Evolutionary conservation across 2,329 filamentous ascomycete species (phyloP).

Genomic region (Trichoderma sp.): DNA sequence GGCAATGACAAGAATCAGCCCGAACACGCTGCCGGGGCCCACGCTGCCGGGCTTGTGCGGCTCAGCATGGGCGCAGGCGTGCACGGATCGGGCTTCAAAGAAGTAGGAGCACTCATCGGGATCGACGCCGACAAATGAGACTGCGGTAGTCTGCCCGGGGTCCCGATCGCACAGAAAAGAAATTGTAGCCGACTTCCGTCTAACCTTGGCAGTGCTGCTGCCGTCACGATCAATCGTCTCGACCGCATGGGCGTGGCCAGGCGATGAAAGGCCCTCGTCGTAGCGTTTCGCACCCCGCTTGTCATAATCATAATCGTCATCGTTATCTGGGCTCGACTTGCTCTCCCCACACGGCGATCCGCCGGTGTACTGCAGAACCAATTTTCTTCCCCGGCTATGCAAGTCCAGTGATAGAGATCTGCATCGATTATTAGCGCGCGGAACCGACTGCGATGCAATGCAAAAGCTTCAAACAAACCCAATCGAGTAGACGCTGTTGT

Average conservation of each 20-base stretch:
- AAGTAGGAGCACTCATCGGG: slow-evolving; percentile 93
- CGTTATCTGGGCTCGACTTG: slow-evolving; percentile 32
- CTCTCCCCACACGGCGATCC: slow-evolving; percentile 68
- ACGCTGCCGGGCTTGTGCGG: slow-evolving; percentile 70
- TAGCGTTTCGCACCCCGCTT: slow-evolving; percentile 1
- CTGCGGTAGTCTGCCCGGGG: slow-evolving; percentile 63
- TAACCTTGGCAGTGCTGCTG: slow-evolving; percentile 26
- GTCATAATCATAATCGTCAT: slow-evolving; percentile 21
- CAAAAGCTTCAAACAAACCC: slow-evolving; percentile 53
- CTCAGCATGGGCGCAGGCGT: slow-evolving; percentile 69
- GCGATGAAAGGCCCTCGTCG: background rate
- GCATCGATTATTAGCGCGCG: slow-evolving; percentile 3
- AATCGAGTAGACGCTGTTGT: slow-evolving; percentile 68
- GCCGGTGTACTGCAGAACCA: slow-evolving; percentile 72
- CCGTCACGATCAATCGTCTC: slow-evolving; percentile 34
- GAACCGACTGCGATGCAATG: background rate
- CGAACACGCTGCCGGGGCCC: slow-evolving; percentile 75
- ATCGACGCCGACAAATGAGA: slow-evolving; percentile 80
- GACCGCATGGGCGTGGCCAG: slow-evolving; percentile 16
- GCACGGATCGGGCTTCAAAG: slow-evolving; percentile 84
- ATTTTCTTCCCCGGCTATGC: slow-evolving; percentile 64
- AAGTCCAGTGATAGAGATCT: slow-evolving; percentile 51
- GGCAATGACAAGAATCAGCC: slow-evolving; percentile 74
- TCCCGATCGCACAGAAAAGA: slow-evolving; percentile 92
- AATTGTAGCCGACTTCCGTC: slow-evolving; percentile 78